These are phyloP conservation scores for Xylariaceae sp. DNA, from an alignment of 2,329 filamentous ascomycete genomes.

Conservation along the genomic window DNA sequence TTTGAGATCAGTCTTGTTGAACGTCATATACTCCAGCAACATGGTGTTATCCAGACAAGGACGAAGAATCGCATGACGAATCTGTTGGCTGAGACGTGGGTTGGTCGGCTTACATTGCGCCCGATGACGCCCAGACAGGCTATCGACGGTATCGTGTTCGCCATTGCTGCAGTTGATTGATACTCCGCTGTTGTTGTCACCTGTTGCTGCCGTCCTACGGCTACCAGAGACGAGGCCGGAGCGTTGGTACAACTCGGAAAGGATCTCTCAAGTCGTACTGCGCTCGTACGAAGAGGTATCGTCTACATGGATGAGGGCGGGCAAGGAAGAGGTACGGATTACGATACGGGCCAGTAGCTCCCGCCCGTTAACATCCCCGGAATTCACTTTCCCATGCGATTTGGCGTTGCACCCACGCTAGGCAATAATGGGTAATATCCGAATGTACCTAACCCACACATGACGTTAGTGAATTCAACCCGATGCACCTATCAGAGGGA, in stretches of 20 bases:
- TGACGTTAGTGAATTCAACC: no score
- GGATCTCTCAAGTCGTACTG: no score
- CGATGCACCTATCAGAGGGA: no score
- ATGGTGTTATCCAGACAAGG: no score
- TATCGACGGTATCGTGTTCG: constrained; percentile 67
- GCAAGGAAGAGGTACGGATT: no score
- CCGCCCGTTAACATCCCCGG: no score
- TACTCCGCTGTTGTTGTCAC: background rate
- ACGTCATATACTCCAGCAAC: background rate
- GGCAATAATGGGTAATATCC: background rate
- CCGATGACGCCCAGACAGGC: constrained; percentile 92
- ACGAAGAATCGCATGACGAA: no score
- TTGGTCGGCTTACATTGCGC: constrained; percentile 62
- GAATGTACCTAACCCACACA: no score
- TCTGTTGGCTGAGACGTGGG: background rate
- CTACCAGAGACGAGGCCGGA: background rate
- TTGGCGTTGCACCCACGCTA: background rate
- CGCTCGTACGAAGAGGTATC: no score
- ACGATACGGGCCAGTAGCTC: no score
- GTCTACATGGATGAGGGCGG: no score
- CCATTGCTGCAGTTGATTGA: constrained; percentile 38
- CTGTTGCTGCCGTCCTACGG: background rate
- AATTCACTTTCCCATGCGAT: background rate
- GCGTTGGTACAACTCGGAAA: no score
- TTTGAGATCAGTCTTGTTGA: constrained; percentile 6